Base-by-base conservation (phyloP, 202 grass and related monocot species). In the Zizania palustris region DNA sequence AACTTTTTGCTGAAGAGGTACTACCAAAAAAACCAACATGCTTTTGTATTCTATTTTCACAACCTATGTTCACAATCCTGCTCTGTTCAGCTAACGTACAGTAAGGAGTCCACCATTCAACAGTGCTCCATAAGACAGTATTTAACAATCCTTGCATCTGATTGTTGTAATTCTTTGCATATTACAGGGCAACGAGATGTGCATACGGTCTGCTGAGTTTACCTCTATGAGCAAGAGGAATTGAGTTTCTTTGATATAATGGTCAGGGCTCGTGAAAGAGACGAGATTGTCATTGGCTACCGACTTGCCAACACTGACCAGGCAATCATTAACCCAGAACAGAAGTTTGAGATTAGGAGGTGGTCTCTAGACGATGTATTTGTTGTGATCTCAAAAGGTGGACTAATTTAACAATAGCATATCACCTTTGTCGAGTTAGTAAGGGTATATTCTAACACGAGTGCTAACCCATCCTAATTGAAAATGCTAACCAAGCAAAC, bases 311-410 rank as follows among this genome's bases (percentile, higher is more conserved):
- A 92, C 45, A 85, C 85, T 10, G 91, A 98, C 22, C 80, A 92
- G 53, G 91, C 87, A 8, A 88, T 94, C 69, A 94, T 98, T 53
- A 98, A 98, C 77, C 95, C 95, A 40, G 80, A 85, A 72, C 73
- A 66, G 35, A 98, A 98, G 82, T 76, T 74, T 0, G 89, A 88
- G 80, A 69, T 88, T 34, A 90, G 89, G 81, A 98, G 86, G 67
- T 98, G 89, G 95, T 98, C 95, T 5, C 85, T 94, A 37, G 95
- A 98, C 73, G 91, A 98, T 75, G 95, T 94, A 11, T 98, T 98
- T 72, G 91, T 98, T 84, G 91, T 98, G 51, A 98, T 98, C 42
- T 88, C 80, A 16, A 92, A 92, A 79, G 87, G 82, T 64, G 88
- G n/a, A 97, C 73, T 92, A 64, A 83, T 64, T 82, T 65, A 55